These are phyloP conservation scores for Chionographis japonica DNA, from an alignment of 106 monocot genomes.

Conservation along the genomic window DNA sequence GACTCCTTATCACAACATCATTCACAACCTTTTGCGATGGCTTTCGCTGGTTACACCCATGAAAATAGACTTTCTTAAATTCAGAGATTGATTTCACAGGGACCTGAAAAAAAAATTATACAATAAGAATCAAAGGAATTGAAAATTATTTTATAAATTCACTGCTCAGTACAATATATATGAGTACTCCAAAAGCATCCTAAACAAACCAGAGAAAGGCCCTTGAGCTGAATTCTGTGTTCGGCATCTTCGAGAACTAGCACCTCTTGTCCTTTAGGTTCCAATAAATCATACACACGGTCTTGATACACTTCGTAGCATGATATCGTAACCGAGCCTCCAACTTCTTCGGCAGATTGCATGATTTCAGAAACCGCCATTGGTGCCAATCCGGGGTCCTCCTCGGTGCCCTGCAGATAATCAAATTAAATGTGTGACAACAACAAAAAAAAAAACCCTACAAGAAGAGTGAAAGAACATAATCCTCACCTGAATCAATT, in stretches of 20 bases:
- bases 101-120: constrained; percentile 21
- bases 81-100: constrained; percentile 46
- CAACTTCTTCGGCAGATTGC: constrained; percentile 15
- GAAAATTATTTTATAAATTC: too few species aligned
- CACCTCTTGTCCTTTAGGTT: constrained; percentile 44
- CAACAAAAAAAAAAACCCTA: neutral
- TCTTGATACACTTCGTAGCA: constrained; percentile 53
- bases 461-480: too few species aligned
- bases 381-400: constrained; percentile 44
- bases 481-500: constrained; percentile 33
- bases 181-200: too few species aligned
- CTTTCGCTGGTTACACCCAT: constrained; percentile 10
- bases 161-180: too few species aligned
- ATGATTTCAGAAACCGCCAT: constrained; percentile 37
- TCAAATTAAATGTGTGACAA: neutral
- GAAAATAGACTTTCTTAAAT: constrained; percentile 27
- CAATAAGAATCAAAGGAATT: neutral
- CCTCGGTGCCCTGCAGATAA: constrained; percentile 35
- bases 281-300: constrained; percentile 54
- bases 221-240: constrained; percentile 48
- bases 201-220: constrained; percentile 47
- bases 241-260: constrained; percentile 54
- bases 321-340: constrained; percentile 32
- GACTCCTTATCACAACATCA: constrained; percentile 25
- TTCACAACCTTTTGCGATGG: constrained; percentile 12